A percentile compares a stretch with the other conserved stretches of the same genome.
phyloP scores from a whole-genome alignment of 495 filamentous ascomycete species.

The Acidomyces sp. region DNA sequence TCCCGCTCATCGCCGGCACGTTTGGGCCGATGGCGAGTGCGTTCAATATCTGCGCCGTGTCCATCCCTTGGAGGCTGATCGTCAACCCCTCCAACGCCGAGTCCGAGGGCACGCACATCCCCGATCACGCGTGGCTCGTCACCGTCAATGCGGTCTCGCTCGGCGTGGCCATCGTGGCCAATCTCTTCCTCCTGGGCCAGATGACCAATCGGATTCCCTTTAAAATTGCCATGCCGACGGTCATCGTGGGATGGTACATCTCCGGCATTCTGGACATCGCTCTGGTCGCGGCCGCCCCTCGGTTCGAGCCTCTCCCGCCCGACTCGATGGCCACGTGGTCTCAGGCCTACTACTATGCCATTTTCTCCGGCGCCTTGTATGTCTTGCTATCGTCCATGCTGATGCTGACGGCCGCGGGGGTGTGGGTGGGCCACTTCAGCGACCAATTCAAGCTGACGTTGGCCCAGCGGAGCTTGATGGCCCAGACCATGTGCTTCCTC shows the following conservation, averaged over 20 bases:
- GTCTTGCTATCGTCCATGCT: constrained; percentile 60
- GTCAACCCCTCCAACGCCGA: constrained; percentile 37
- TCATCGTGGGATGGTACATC: constrained; percentile 51
- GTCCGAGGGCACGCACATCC: constrained; percentile 39
- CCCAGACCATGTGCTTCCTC: constrained; percentile 69
- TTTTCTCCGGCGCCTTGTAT: constrained; percentile 63
- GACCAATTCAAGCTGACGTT: constrained; percentile 59
- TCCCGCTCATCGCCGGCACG: constrained; percentile 67
- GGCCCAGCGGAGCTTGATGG: constrained; percentile 68
- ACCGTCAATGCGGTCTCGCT: constrained; percentile 60
- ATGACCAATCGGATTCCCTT: constrained; percentile 52
- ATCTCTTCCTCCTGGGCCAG: constrained; percentile 55
- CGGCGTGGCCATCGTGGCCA: constrained; percentile 53
- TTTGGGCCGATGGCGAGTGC: constrained; percentile 72
- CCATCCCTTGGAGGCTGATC: constrained; percentile 56
- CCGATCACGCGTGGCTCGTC: constrained; percentile 48
- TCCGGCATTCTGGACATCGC: constrained; percentile 52
- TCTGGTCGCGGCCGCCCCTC: constrained; percentile 42
- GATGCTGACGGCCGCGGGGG: constrained; percentile 52
- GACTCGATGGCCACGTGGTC: constrained; percentile 20
- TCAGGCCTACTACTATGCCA: constrained; percentile 66
- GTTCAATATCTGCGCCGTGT: constrained; percentile 66
- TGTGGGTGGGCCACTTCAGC: constrained; percentile 46
- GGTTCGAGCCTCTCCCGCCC: not conserved
- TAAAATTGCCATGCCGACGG: constrained; percentile 48